Evolutionary conservation across 768 basidiomycete species (phyloP), one percentile per base, ranked within the genome.

Genomic region (Kwoniella pini): DNA sequence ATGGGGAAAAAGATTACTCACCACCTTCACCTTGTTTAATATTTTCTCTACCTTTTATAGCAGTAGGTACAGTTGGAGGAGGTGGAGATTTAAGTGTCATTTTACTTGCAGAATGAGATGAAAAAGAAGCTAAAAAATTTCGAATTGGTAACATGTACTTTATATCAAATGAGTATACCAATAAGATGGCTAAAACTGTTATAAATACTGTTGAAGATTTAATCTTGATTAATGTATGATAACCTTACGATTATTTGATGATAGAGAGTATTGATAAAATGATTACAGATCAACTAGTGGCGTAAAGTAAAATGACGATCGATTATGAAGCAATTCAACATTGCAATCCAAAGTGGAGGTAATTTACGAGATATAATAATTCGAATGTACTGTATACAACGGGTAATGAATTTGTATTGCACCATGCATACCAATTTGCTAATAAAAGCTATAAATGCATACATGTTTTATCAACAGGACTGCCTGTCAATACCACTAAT

Each of bases 51-150:
- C 51, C 57, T 54, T 72, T 75, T 53, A 77, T 75, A 19, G 77
- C 77, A 27, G 71, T 71, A 3, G 74, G 74, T 15, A 79, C 71
- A 46, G 77, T 79, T 9, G 77, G 77, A 17, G 62, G 38, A 12
- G 77, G 77, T 28, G 77, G 75, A 19, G 74, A 43, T 57, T 75
- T 73, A n/a, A 52, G 58, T 11, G 45, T 53, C 56, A 70, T 70
- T 42, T 57, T 62, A 26, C 31, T 17, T 30, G 60, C 48, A 15
- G 64, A 54, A 19, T 51, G 49, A 27, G 63, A 58, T 7, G 63
- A 64, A 53, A 67, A 64, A 21, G 60, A 54, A 31, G 64, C 64
- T 40, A 69, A 49, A 30, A 69, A 65, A 53, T 69, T 65, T 15
- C 64, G 57, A 11, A 69, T 36, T 22, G 58, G 61, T 53, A 65